Evolutionary conservation across 805 yeast genomes (phyloP).

Genomic region (Candida andamanensis): DNA sequence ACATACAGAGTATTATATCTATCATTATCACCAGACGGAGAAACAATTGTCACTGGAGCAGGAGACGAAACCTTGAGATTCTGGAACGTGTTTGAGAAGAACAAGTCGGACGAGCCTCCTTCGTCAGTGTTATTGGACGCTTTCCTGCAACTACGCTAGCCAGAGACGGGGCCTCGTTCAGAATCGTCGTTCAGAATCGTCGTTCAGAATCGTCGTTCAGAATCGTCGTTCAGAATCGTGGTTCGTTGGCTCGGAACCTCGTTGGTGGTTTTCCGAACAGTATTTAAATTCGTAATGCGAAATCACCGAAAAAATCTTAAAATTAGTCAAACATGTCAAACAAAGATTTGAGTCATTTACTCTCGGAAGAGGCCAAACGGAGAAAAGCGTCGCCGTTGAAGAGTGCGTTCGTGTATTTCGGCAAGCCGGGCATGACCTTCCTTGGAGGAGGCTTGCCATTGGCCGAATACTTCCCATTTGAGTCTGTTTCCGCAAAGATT

Average conservation of each 20-base stretch:
- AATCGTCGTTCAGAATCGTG: too few relatives aligned
- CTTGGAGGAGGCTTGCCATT: constrained; percentile 95
- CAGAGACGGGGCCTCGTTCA: too few relatives aligned
- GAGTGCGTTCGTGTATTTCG: constrained; percentile 72
- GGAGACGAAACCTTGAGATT: constrained; percentile 95
- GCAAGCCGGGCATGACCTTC: constrained; percentile 72
- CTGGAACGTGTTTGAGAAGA: constrained; percentile 91
- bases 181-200: too few relatives aligned
- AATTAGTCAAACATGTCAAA: constrained; percentile 3
- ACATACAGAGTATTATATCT: constrained; percentile 87
- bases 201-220: too few relatives aligned
- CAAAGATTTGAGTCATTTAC: constrained; percentile 68
- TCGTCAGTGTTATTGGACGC: constrained; percentile 68
- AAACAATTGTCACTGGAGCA: constrained; percentile 95
- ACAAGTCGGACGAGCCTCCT: constrained; percentile 51
- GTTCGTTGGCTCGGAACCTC: too few relatives aligned
- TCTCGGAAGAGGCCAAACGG: constrained; percentile 72
- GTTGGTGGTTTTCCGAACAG: too few relatives aligned
- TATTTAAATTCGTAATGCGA: too few relatives aligned
- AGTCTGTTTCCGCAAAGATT: constrained; percentile 60
- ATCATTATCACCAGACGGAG: constrained; percentile 92
- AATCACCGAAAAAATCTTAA: not conserved
- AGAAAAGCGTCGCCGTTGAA: constrained; percentile 81
- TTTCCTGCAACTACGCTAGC: constrained; percentile 63
- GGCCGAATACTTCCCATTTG: constrained; percentile 90